A percentile compares a stretch with the other conserved stretches of the same genome.
phyloP scores from a whole-genome alignment of 306 rosid genomes.

The Biancaea sappan region DNA sequence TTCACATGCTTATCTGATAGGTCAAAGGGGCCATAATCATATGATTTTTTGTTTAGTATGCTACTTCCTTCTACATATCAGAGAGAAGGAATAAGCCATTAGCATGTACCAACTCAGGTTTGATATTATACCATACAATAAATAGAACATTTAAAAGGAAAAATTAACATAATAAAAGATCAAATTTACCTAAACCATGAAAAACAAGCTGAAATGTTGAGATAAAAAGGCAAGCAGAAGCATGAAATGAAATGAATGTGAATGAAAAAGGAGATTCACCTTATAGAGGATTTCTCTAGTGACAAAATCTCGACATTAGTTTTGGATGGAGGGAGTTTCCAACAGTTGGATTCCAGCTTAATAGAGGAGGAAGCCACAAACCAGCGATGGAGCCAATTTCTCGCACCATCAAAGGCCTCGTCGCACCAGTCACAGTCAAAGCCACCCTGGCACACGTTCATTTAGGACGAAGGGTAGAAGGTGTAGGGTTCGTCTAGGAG shows the following conservation, averaged over 20 bases:
- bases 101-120: neutral
- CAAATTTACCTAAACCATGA: neutral
- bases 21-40: neutral
- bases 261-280: constrained; percentile 31
- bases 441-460: too few species aligned
- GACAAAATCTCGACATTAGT: constrained; percentile 51
- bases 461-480: too few species aligned
- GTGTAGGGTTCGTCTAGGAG: too few species aligned
- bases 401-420: too few species aligned
- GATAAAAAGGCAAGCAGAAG: neutral
- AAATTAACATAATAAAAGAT: neutral
- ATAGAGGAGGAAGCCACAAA: too few species aligned
- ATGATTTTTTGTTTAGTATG: too few species aligned
- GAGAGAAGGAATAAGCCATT: neutral
- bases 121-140: neutral
- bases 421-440: too few species aligned
- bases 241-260: neutral
- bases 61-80: neutral
- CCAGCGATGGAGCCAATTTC: too few species aligned
- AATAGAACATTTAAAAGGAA: neutral
- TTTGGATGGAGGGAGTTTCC: constrained; percentile 61
- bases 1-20: neutral
- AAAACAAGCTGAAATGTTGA: neutral
- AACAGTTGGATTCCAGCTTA: too few species aligned
- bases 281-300: constrained; percentile 47